Evolutionary conservation across 129 eudicot species (phyloP).

Genomic region (Pulicaria dysenterica): DNA sequence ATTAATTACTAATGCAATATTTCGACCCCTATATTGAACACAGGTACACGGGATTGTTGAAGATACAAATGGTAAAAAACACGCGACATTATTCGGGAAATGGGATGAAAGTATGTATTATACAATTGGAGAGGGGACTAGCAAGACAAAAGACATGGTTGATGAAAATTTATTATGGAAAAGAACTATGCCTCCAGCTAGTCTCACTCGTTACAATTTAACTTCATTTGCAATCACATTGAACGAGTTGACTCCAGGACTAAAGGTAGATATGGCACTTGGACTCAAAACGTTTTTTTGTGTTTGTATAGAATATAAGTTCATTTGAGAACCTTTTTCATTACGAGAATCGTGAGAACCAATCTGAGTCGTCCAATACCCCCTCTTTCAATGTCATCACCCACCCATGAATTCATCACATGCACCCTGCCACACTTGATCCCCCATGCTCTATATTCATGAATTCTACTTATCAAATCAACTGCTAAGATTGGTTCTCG

Average conservation of each 20-base stretch:
- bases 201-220: conserved; percentile 50
- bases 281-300: conserved; percentile 3
- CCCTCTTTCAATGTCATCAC: too few relatives aligned
- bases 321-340: too few relatives aligned
- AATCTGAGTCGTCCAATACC: too few relatives aligned
- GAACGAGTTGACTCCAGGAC: conserved; percentile 50
- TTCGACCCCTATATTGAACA: conserved; percentile 11
- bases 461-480: too few relatives aligned
- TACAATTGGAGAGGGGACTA: conserved; percentile 53
- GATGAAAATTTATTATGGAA: conserved; percentile 62
- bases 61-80: conserved; percentile 43
- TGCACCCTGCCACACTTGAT: too few relatives aligned
- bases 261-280: conserved; percentile 54
- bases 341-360: too few relatives aligned
- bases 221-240: conserved; percentile 50
- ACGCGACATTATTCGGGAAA: conserved; percentile 47
- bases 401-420: too few relatives aligned
- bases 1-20: neutral
- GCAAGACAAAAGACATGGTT: conserved; percentile 48
- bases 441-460: too few relatives aligned
- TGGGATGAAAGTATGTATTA: conserved; percentile 81
- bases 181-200: conserved; percentile 51
- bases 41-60: conserved; percentile 76
- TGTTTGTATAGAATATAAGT: too few relatives aligned
- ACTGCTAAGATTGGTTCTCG: too few relatives aligned